Evolutionary conservation across 2,329 filamentous ascomycete species (phyloP).

Genomic region (Xenoacremonium recifei): DNA sequence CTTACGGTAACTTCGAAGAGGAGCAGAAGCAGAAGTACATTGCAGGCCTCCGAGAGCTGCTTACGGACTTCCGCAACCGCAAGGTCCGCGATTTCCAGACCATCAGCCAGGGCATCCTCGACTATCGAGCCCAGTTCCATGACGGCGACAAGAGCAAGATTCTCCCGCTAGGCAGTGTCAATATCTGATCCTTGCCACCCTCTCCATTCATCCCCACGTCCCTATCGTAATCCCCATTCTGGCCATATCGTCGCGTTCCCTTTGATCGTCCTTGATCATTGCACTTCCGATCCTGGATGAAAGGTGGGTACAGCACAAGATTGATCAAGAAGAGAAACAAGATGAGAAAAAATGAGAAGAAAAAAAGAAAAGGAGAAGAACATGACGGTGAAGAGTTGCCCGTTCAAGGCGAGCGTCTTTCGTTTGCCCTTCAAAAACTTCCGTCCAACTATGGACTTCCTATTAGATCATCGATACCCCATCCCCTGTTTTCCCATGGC

Average conservation of each 20-base stretch:
- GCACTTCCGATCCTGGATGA: conserved; percentile 19
- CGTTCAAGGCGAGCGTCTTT: too few relatives aligned
- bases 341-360: too few relatives aligned
- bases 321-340: too few relatives aligned
- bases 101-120: conserved; percentile 66
- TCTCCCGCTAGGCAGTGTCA: conserved; percentile 53
- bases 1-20: conserved; percentile 60
- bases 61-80: conserved; percentile 57
- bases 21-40: conserved; percentile 62
- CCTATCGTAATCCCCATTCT: conserved; percentile 14
- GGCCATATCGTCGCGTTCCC: conserved; percentile 9
- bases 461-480: too few relatives aligned
- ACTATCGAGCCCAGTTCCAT: conserved; percentile 63
- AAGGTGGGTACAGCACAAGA: too few relatives aligned
- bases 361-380: too few relatives aligned
- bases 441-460: too few relatives aligned
- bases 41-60: conserved; percentile 58
- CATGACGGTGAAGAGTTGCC: too few relatives aligned
- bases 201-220: neutral
- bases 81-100: conserved; percentile 64
- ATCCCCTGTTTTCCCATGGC: too few relatives aligned
- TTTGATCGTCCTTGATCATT: conserved; percentile 18
- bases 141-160: conserved; percentile 64
- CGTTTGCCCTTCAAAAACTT: too few relatives aligned
- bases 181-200: conserved; percentile 27